These are phyloP conservation scores for Lipomyces yamanashiensis DNA, from an alignment of 805 yeast genomes.

Conservation along the genomic window DNA sequence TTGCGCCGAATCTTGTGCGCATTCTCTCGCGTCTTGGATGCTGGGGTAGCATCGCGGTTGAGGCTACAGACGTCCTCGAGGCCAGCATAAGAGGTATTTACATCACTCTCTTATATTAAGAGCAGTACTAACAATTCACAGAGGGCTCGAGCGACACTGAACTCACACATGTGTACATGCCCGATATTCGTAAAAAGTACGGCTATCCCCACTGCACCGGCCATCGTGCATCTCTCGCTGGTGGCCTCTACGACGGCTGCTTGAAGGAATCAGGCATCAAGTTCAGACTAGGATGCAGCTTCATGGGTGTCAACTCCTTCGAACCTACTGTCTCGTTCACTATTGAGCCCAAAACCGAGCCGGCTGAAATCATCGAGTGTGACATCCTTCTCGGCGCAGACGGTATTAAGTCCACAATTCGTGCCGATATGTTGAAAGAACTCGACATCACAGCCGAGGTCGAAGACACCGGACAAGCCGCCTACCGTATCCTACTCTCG, in stretches of 20 bases:
- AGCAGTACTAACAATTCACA: background rate
- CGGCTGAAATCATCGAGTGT: background rate
- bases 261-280: background rate
- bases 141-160: background rate
- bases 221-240: conserved; percentile 5
- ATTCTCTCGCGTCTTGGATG: conserved; percentile 41
- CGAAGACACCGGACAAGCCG: conserved; percentile 15
- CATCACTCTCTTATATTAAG: background rate
- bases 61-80: conserved; percentile 2
- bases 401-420: conserved; percentile 17
- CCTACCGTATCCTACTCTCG: conserved; percentile 10
- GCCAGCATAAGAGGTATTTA: background rate
- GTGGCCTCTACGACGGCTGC: background rate
- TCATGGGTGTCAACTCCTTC: background rate
- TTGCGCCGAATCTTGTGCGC: conserved; percentile 43
- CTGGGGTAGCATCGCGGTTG: background rate
- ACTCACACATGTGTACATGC: conserved; percentile 4
- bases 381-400: conserved; percentile 27
- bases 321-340: background rate
- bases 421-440: background rate
- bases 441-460: background rate
- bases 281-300: background rate
- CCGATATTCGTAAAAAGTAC: conserved; percentile 1
- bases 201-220: conserved; percentile 11
- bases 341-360: background rate